These are phyloP conservation scores for Penicillium taxi DNA, from an alignment of 495 filamentous ascomycete species.

Conservation along the genomic window DNA sequence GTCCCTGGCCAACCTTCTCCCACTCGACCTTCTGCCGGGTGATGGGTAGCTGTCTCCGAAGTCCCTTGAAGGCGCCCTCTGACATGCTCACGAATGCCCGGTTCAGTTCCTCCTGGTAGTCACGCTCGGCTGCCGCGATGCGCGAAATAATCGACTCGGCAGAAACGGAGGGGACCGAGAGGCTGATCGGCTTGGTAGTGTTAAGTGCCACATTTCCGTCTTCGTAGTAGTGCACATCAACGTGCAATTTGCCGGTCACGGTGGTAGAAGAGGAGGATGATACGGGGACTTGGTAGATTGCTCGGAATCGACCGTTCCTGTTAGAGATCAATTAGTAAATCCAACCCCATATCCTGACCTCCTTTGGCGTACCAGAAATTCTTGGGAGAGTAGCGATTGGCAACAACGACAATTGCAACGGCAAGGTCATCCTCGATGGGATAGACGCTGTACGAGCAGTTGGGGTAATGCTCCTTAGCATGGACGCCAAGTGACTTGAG, in stretches of 20 bases:
- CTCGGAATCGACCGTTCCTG: conserved; percentile 95
- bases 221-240: conserved; percentile 95
- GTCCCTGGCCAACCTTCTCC: conserved; percentile 98
- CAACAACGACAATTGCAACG: conserved; percentile 74
- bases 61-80: conserved; percentile 88
- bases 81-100: conserved; percentile 77
- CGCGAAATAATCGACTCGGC: conserved; percentile 62
- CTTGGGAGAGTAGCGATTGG: conserved; percentile 93
- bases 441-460: conserved; percentile 70
- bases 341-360: not conserved
- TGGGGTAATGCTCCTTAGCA: conserved; percentile 82
- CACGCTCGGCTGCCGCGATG: conserved; percentile 73
- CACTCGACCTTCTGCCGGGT: conserved; percentile 99
- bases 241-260: conserved; percentile 40
- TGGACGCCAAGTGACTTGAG: conserved; percentile 70
- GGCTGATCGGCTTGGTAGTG: conserved; percentile 65
- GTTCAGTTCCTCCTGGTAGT: conserved; percentile 95
- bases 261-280: conserved; percentile 48
- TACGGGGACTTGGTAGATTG: conserved; percentile 63
- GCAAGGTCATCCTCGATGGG: conserved; percentile 64
- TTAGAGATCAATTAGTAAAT: not conserved
- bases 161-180: conserved; percentile 50
- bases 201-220: conserved; percentile 93
- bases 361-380: conserved; percentile 73
- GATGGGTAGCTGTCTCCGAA: conserved; percentile 88